Evolutionary conservation across 1,284 basidiomycete species (phyloP).

Genomic region (Rhizoctonia solani): DNA sequence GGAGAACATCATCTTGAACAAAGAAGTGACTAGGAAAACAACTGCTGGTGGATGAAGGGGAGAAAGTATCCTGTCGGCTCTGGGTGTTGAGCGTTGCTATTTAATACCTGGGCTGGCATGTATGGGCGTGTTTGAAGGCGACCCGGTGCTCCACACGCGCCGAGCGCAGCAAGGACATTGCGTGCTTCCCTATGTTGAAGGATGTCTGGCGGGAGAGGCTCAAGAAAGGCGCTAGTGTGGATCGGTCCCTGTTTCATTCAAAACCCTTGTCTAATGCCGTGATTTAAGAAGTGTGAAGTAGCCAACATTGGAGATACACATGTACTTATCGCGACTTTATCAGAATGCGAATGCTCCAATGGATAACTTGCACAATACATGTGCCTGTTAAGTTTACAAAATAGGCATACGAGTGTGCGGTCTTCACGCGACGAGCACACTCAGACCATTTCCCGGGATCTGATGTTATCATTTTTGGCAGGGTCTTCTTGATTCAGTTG

Average conservation of each 20-base stretch:
- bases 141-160: no score
- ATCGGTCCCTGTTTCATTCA: constrained; percentile 26
- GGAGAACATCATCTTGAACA: constrained; percentile 18
- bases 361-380: neutral
- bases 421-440: neutral
- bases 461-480: no score
- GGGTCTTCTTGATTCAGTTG: no score
- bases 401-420: constrained; percentile 9
- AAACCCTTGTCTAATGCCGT: constrained; percentile 1
- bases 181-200: neutral
- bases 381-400: neutral
- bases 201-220: neutral
- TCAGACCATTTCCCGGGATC: neutral
- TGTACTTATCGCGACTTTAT: neutral
- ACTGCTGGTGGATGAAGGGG: constrained; percentile 13
- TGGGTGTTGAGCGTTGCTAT: no score
- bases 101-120: neutral
- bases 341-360: neutral
- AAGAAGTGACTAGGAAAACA: neutral
- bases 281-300: neutral
- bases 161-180: no score
- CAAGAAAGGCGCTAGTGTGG: neutral
- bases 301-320: neutral
- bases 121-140: no score
- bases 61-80: no score